These are phyloP conservation scores for Thermothielavioides terrestris DNA, from an alignment of 495 filamentous ascomycete species.

Conservation along the genomic window DNA sequence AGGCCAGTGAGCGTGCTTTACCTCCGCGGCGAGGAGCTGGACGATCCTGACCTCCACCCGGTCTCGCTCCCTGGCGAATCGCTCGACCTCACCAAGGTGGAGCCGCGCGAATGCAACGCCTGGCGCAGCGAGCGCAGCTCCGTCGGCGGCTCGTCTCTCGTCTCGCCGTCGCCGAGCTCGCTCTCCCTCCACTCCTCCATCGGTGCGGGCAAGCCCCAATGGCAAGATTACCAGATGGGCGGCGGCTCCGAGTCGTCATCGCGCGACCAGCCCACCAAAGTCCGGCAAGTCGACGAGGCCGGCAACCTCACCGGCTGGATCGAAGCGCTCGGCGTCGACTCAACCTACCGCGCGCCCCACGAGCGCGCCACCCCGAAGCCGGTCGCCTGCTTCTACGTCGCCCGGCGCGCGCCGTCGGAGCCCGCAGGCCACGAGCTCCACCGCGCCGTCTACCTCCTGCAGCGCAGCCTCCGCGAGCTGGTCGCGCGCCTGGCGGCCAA, in stretches of 20 bases:
- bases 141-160: conserved; percentile 47
- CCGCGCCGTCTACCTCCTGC: conserved; percentile 76
- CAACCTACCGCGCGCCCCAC: conserved; percentile 69
- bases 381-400: conserved; percentile 85
- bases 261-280: conserved; percentile 38
- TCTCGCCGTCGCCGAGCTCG: conserved; percentile 66
- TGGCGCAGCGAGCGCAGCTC: conserved; percentile 53
- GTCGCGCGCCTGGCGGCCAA: conserved; percentile 63
- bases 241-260: conserved; percentile 25
- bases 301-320: conserved; percentile 69
- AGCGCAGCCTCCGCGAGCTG: conserved; percentile 65
- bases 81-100: conserved; percentile 48
- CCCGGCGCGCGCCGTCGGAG: conserved; percentile 46
- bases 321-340: conserved; percentile 84
- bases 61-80: conserved; percentile 66
- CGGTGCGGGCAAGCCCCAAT: conserved; percentile 35
- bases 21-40: conserved; percentile 70
- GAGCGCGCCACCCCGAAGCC: conserved; percentile 54
- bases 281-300: conserved; percentile 40
- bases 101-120: conserved; percentile 43
- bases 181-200: conserved; percentile 46
- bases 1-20: conserved; percentile 76
- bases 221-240: conserved; percentile 42
- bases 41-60: conserved; percentile 84
- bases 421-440: conserved; percentile 56